phyloP scores from a whole-genome alignment of 2,329 filamentous ascomycete species.

The Raffaelea albimanens region DNA sequence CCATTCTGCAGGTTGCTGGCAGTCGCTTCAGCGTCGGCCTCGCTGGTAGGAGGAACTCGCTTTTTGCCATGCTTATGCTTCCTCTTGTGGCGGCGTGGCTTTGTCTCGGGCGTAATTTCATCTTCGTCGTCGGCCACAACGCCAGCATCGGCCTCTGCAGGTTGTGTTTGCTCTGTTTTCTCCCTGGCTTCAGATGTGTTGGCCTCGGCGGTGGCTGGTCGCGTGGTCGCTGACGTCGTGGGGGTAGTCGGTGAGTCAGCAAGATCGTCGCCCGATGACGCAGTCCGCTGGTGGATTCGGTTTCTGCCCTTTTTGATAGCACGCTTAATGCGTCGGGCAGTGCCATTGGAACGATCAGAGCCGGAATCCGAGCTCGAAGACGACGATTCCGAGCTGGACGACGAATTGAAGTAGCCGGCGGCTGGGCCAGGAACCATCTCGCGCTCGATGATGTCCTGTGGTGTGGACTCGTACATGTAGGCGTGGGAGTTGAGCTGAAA shows the following conservation, averaged over 20 bases:
- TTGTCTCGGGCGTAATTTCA: constrained; percentile 6
- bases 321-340: constrained; percentile 54
- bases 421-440: constrained; percentile 61
- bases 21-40: background rate
- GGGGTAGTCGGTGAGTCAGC: background rate
- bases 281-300: constrained; percentile 46
- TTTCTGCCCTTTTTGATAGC: constrained; percentile 45
- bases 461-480: constrained; percentile 60
- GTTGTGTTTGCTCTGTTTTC: background rate
- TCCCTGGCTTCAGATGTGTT: background rate
- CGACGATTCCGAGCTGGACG: constrained; percentile 31
- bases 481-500: constrained; percentile 67
- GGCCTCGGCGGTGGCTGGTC: background rate
- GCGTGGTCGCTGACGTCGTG: background rate
- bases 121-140: constrained; percentile 14
- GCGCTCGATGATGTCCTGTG: constrained; percentile 51
- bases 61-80: constrained; percentile 26
- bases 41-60: background rate
- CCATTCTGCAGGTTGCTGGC: background rate
- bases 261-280: constrained; percentile 35
- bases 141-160: background rate
- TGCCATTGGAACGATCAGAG: constrained; percentile 28
- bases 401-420: constrained; percentile 55
- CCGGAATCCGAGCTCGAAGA: constrained; percentile 51
- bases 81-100: constrained; percentile 16